A percentile compares a stretch with the other conserved stretches of the same genome.
These are phyloP conservation scores for Emergomyces orientalis DNA, from an alignment of 2,329 filamentous ascomycete genomes.

Conservation along the genomic window DNA sequence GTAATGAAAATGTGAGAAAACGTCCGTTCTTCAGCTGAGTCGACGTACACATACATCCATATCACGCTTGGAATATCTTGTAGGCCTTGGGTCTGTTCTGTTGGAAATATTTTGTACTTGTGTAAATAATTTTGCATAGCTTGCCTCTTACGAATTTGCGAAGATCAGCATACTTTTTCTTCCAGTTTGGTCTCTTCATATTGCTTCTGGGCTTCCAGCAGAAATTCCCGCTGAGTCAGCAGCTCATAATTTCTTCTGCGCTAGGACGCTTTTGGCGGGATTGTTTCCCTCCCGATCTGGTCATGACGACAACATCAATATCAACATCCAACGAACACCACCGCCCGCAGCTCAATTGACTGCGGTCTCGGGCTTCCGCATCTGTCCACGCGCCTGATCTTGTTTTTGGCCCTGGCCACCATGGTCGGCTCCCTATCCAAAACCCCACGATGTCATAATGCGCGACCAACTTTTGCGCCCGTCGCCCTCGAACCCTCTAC, in stretches of 20 bases:
- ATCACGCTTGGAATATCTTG: not conserved
- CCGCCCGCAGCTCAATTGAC: not conserved
- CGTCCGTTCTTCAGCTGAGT: slow-evolving; percentile 15
- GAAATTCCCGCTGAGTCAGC: slow-evolving; percentile 1
- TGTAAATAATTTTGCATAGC: not conserved
- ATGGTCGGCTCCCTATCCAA: slow-evolving; percentile 25
- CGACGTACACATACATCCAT: not conserved
- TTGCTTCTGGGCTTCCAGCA: too few relatives aligned
- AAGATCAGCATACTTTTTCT: not conserved
- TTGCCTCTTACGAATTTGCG: not conserved
- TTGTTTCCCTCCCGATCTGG: not conserved
- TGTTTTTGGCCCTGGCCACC: slow-evolving; percentile 23
- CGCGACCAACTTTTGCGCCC: slow-evolving; percentile 29
- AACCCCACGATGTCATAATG: slow-evolving; percentile 40
- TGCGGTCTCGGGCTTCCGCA: not conserved
- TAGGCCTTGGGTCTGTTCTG: not conserved
- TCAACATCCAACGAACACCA: not conserved
- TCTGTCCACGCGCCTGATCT: not conserved
- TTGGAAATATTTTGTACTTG: not conserved
- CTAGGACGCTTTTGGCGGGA: not conserved
- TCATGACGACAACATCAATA: not conserved
- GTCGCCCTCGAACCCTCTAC: slow-evolving; percentile 21
- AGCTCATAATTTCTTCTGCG: not conserved
- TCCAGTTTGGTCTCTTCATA: too few relatives aligned
- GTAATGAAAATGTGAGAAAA: slow-evolving; percentile 30